Base-by-base conservation (phyloP, 164 flowering plant species). In the Paratinospora sagittata region DNA sequence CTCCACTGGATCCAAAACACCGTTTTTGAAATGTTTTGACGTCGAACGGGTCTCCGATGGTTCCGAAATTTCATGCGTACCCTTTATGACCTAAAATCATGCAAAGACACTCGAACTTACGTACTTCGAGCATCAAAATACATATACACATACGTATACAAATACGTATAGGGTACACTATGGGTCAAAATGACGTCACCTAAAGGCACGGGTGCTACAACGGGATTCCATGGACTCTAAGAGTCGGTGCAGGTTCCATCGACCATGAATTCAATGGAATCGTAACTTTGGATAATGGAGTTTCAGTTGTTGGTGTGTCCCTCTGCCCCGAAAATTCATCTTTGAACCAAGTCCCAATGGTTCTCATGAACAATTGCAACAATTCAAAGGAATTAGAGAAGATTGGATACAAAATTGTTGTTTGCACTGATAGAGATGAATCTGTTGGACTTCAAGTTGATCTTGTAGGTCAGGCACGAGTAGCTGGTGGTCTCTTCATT, bases 171-270 rank as follows among this genome's bases (percentile, higher is more conserved):
- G n/a, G n/a, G n/a, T n/a, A n/a, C n/a, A n/a, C n/a, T n/a, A n/a
- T n/a, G n/a, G n/a, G n/a, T n/a, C n/a, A n/a, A n/a, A n/a, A n/a
- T n/a, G n/a, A n/a, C n/a, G n/a, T n/a, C n/a, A n/a, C n/a, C n/a
- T n/a, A n/a, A n/a, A n/a, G n/a, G n/a, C n/a, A n/a, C n/a, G n/a
- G n/a, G n/a, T n/a, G n/a, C n/a, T n/a, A n/a, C n/a, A n/a, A n/a
- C n/a, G 52, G 43, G 47, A 65, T 68, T 7, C 77, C 77, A 2
- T 78, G 77, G 80, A n/a, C 67, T 13, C 33, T 78, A 37, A 71
- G 74, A 8, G 80, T 78, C 11, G 77, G 74, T 16, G 77, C 79
- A 14, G 36, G 73, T 23, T 73, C 66, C 73, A 77, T 72, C 6
- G 79, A 73, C 30, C 72, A 76, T 43, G 30, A 65, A 19, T 67